Evolutionary conservation across 208 protist genomes (phyloP), one percentile per base, ranked within the genome.

Genomic region (Crithidia mellificae): DNA sequence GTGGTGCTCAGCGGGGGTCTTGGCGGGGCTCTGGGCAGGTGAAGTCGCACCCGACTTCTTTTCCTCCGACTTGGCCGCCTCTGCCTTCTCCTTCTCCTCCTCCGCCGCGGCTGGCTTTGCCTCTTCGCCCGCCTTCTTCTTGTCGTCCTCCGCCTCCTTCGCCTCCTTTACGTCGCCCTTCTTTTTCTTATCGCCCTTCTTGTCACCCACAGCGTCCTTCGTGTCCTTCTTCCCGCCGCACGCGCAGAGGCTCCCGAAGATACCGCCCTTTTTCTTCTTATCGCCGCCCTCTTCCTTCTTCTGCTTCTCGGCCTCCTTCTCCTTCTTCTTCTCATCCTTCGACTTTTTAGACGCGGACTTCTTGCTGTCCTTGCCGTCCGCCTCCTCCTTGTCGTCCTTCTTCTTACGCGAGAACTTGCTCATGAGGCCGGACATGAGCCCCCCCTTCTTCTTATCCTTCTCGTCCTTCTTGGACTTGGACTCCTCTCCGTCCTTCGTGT

Each of bases 191-290:
- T 47, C 29, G 36, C 34, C 39, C 36, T 67, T 61, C 41, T 74
- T 61, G 20, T 57, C 49, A 27, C 19, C 30, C 22, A 63, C 61
- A 8, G 68, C 36, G 41, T 51, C 58, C 24, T 66, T 66, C 12
- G 53, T 64, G 27, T 14, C 19, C 46, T 63, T 63, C 68, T 73
- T 62, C 6, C 39, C 34, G 0, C 24, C 57, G 38, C 39, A 50
- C 24, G 57, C 20, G 50, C n/a, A 49, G 3, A 54, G 36, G 8
- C 30, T 59, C 41, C 52, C 30, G 44, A 58, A 56, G 43, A 72
- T 53, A 68, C 63, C 36, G 34, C 49, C 30, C 71, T 66, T 57
- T 55, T 67, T 71, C 69, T 70, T 74, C 38, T 59, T 66, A 6
- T 55, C 54, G 2, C 43, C 30, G 19, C 52, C 24, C 27, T 44